phyloP scores from a whole-genome alignment of 2,329 filamentous ascomycete species.

The Phialophora chinensis region DNA sequence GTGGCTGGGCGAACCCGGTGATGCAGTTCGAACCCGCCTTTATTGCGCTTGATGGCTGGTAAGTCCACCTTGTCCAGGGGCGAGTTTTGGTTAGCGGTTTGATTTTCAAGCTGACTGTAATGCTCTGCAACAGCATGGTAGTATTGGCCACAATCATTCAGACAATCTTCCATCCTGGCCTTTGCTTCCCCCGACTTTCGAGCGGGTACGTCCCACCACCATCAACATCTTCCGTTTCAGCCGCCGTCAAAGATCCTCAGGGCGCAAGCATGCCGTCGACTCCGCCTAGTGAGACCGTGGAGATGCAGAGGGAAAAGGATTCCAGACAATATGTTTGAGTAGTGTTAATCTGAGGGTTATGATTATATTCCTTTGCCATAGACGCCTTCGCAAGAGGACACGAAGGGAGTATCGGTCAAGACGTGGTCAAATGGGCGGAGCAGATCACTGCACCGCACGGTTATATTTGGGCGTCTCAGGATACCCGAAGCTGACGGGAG shows the following conservation, averaged over 20 bases:
- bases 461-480: not conserved
- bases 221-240: not conserved
- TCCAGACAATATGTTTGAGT: conserved; percentile 3
- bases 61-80: not conserved
- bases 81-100: not conserved
- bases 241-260: not conserved
- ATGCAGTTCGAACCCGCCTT: conserved; percentile 58
- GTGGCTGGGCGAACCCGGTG: conserved; percentile 53
- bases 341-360: not conserved
- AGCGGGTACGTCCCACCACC: conserved; percentile 22
- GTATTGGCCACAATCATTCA: conserved; percentile 30
- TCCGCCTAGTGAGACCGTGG: conserved; percentile 6
- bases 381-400: not conserved
- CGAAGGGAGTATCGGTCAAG: not conserved
- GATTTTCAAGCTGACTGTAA: not conserved
- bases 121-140: conserved; percentile 29
- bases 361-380: not conserved
- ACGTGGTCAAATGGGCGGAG: not conserved
- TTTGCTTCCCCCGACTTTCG: conserved; percentile 34
- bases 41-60: conserved; percentile 56
- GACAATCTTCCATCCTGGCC: conserved; percentile 36
- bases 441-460: not conserved
- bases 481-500: not conserved
- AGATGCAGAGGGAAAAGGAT: conserved; percentile 9
- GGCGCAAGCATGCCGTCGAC: conserved; percentile 10